Percentiles rank a stretch among this genome's conserved stretches.
Conservation (phyloP, 768 basidiomycete genomes). For the Pulveroboletus sp. region DNA sequence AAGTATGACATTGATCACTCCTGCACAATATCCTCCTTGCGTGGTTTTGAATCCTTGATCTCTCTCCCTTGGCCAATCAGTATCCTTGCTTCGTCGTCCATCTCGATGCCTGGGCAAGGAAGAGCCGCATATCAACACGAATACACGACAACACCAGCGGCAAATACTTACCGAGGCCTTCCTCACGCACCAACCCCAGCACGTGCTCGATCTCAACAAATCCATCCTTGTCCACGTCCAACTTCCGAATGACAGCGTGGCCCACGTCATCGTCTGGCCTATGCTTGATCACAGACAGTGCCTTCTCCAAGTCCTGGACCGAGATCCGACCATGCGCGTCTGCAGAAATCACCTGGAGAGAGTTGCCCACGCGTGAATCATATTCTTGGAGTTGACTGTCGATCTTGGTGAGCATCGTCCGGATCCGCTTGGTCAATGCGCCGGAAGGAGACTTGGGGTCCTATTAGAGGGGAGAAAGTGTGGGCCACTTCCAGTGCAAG, state of each 20-base stretch:
- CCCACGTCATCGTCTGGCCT: conserved; percentile 86
- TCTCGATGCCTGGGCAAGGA: conserved; percentile 56
- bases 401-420: conserved; percentile 92
- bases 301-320: conserved; percentile 83
- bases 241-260: conserved; percentile 80
- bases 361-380: conserved; percentile 80
- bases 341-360: conserved; percentile 80
- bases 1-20: conserved; percentile 38
- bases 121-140: background rate
- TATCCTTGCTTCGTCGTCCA: conserved; percentile 80
- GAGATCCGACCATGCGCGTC: conserved; percentile 87
- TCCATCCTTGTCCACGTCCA: conserved; percentile 95
- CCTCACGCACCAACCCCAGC: conserved; percentile 79
- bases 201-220: conserved; percentile 96
- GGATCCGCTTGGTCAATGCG: conserved; percentile 93
- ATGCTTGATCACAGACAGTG: conserved; percentile 90
- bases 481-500: conserved; percentile 1
- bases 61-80: conserved; percentile 82
- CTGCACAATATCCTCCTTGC: conserved; percentile 94
- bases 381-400: conserved; percentile 90
- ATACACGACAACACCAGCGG: background rate
- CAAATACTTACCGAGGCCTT: conserved; percentile 61
- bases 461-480: conserved; percentile 28
- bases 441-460: conserved; percentile 77
- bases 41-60: conserved; percentile 71